phyloP scores from a whole-genome alignment of 768 basidiomycete species.

The Cantharellus cinnabarinus region DNA sequence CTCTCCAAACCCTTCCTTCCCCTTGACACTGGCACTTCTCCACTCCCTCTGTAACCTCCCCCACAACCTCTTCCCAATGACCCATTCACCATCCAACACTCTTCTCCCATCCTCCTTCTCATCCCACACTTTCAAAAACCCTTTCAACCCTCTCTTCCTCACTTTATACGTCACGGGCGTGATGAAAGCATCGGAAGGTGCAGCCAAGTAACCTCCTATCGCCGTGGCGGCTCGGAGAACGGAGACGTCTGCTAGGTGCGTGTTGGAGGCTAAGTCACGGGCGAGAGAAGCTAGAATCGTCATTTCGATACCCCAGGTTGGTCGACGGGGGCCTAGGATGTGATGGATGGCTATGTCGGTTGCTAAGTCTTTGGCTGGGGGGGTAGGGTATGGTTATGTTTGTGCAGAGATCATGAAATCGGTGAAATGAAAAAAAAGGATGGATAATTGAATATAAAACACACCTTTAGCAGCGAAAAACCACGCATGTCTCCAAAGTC shows the following conservation, averaged over 20 bases:
- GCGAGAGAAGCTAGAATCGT: constrained; percentile 32
- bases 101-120: constrained; percentile 36
- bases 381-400: too few relatives aligned
- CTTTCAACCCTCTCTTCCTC: constrained; percentile 45
- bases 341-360: constrained; percentile 58
- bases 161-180: constrained; percentile 89
- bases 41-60: constrained; percentile 66
- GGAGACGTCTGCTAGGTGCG: constrained; percentile 67
- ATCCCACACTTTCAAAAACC: constrained; percentile 62
- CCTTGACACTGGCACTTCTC: constrained; percentile 18
- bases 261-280: constrained; percentile 64
- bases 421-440: neutral
- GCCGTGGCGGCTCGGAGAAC: constrained; percentile 12
- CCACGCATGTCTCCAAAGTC: neutral
- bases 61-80: constrained; percentile 88
- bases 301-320: constrained; percentile 73
- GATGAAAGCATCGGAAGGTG: constrained; percentile 81
- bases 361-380: constrained; percentile 26
- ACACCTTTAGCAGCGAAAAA: neutral
- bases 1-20: neutral
- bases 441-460: neutral
- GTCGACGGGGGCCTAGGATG: constrained; percentile 70
- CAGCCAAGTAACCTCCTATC: constrained; percentile 42
- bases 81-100: constrained; percentile 88
- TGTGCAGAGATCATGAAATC: neutral